Conservation (phyloP, 2,329 filamentous ascomycete species). For the Didymella exigua region DNA sequence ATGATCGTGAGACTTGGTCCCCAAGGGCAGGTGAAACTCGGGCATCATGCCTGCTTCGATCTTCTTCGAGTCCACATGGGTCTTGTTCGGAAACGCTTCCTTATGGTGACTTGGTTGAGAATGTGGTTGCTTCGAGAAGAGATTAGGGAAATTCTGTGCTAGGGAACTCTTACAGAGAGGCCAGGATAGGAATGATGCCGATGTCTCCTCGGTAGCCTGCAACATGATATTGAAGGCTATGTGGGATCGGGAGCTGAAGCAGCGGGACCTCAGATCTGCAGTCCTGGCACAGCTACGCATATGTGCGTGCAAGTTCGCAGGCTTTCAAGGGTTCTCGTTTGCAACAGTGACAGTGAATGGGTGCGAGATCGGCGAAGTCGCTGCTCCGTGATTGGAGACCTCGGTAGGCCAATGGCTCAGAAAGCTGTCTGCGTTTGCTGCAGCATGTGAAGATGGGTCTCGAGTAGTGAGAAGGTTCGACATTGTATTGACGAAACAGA, state of each 20-base stretch:
- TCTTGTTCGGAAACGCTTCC: too few relatives aligned
- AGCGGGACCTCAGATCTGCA: neutral
- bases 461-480: neutral
- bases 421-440: neutral
- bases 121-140: too few relatives aligned
- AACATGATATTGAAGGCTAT: too few relatives aligned
- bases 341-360: neutral
- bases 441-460: neutral
- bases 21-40: neutral
- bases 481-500: slow-evolving; percentile 15
- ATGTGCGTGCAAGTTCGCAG: neutral
- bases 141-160: too few relatives aligned
- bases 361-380: neutral
- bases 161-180: too few relatives aligned
- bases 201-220: neutral
- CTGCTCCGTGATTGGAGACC: neutral
- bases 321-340: neutral
- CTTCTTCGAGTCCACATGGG: too few relatives aligned
- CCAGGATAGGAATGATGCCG: neutral
- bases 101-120: neutral
- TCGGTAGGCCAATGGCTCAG: neutral
- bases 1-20: neutral
- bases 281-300: neutral
- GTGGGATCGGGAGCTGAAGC: neutral
- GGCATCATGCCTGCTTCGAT: neutral